phyloP scores from a whole-genome alignment of 2,329 filamentous ascomycete species.

The Colletotrichum liriopes region DNA sequence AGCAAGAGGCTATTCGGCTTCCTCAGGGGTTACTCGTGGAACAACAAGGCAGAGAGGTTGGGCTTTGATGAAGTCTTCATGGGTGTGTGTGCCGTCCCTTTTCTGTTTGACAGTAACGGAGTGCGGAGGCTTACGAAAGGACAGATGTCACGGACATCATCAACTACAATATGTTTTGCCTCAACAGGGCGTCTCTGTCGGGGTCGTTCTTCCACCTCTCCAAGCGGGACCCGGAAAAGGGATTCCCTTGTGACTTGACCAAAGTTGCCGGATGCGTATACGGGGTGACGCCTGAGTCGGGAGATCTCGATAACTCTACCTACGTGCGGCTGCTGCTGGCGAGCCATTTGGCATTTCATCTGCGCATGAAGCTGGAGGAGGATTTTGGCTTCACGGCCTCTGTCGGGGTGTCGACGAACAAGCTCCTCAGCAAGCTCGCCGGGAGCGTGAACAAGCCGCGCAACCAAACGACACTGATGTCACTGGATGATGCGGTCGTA shows the following conservation, averaged over 20 bases:
- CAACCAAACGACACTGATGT: conserved; percentile 87
- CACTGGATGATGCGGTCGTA: conserved; percentile 72
- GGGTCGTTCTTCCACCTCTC: conserved; percentile 87
- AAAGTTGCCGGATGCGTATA: conserved; percentile 74
- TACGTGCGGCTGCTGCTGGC: conserved; percentile 79
- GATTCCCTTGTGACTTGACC: conserved; percentile 85
- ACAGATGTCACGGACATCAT: conserved; percentile 90
- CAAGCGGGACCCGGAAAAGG: conserved; percentile 80
- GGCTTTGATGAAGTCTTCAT: conserved; percentile 89
- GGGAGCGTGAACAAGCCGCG: conserved; percentile 90
- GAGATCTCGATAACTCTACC: conserved; percentile 55
- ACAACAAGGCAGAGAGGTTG: conserved; percentile 81
- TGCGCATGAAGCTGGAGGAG: conserved; percentile 81
- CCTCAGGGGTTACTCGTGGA: conserved; percentile 83
- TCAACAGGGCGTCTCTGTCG: conserved; percentile 76
- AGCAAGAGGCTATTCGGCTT: conserved; percentile 87
- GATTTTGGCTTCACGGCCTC: conserved; percentile 89
- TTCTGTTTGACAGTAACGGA: too few species aligned
- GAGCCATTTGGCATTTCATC: conserved; percentile 83
- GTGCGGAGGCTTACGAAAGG: conserved; percentile 61
- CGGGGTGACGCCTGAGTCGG: conserved; percentile 44
- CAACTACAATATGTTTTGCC: conserved; percentile 81
- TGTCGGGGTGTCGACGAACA: conserved; percentile 90
- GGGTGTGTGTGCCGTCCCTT: conserved; percentile 52
- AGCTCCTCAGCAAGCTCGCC: conserved; percentile 87